Conservation (phyloP, 208 protist species). For the Sergeia podlipaevii region DNA sequence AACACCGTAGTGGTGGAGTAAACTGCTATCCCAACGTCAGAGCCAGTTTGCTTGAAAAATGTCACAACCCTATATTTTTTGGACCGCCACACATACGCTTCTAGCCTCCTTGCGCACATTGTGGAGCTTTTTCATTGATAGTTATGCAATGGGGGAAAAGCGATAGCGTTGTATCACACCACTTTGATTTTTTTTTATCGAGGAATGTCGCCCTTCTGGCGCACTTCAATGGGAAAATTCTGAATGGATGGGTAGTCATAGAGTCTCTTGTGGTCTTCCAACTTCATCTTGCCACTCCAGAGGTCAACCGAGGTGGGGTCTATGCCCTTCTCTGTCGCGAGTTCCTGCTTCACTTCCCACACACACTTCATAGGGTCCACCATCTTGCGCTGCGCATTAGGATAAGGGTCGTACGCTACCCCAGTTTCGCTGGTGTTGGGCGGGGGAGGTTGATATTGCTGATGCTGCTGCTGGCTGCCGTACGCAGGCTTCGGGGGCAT, state of each 20-base stretch:
- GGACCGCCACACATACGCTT: not conserved
- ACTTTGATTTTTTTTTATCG: constrained; percentile 23
- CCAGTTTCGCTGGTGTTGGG: constrained; percentile 53
- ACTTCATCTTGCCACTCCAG: constrained; percentile 83
- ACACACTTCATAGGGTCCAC: constrained; percentile 90
- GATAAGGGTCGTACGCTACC: constrained; percentile 82
- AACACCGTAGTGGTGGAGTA: too few relatives aligned
- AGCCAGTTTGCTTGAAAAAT: too few relatives aligned
- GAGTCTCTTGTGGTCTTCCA: constrained; percentile 85
- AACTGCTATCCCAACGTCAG: too few relatives aligned
- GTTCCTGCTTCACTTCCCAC: constrained; percentile 82
- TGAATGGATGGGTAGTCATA: constrained; percentile 90
- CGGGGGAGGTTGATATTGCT: constrained; percentile 35
- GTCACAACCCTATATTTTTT: too few relatives aligned
- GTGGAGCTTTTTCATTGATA: not conserved
- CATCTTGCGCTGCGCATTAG: constrained; percentile 89
- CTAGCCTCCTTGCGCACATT: not conserved
- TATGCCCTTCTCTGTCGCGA: constrained; percentile 82
- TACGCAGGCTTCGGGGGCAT: not conserved
- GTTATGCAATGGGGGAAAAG: not conserved
- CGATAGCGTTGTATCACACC: not conserved
- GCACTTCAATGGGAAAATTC: constrained; percentile 90
- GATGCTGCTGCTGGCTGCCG: constrained; percentile 26
- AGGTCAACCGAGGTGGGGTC: constrained; percentile 71
- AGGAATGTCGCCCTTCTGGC: constrained; percentile 85